These are phyloP conservation scores for Metrosideros polymorpha DNA, from an alignment of 441 rosid genomes.

Conservation along the genomic window DNA sequence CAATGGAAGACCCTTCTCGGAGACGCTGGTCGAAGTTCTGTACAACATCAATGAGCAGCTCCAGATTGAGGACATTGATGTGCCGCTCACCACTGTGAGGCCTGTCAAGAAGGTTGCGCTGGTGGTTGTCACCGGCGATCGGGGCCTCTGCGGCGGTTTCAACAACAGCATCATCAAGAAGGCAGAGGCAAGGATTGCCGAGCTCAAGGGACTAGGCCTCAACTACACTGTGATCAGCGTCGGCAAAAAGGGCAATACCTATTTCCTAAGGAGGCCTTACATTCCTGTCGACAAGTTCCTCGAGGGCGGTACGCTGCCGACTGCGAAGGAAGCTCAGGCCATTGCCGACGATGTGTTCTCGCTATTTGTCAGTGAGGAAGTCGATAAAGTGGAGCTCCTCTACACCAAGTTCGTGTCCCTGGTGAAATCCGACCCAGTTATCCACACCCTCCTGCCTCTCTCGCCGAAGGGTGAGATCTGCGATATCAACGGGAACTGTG, in stretches of 20 bases:
- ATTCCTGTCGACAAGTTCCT: constrained; percentile 34
- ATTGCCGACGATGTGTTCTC: constrained; percentile 73
- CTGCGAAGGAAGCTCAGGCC: constrained; percentile 58
- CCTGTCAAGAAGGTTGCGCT: constrained; percentile 49
- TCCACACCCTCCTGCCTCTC: constrained; percentile 69
- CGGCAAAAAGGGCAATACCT: constrained; percentile 65
- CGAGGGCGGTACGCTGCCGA: constrained; percentile 40
- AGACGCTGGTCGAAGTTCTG: constrained; percentile 78
- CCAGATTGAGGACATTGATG: constrained; percentile 69
- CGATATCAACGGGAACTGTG: constrained; percentile 57
- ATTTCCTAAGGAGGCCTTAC: constrained; percentile 43
- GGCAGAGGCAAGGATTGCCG: constrained; percentile 6
- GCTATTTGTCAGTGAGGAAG: constrained; percentile 52
- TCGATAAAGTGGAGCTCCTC: constrained; percentile 73
- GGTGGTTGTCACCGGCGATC: constrained; percentile 11
- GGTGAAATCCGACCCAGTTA: constrained; percentile 75
- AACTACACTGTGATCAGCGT: constrained; percentile 36
- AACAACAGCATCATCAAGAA: constrained; percentile 9
- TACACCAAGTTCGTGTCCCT: constrained; percentile 88
- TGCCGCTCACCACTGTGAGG: constrained; percentile 67
- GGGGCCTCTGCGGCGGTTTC: constrained; percentile 7
- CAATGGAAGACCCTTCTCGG: constrained; percentile 80
- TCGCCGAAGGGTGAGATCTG: constrained; percentile 87
- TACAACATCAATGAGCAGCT: constrained; percentile 86
- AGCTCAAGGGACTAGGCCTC: constrained; percentile 5